These are phyloP conservation scores for Dioscorea alata DNA, from an alignment of 106 monocot genomes.

Conservation along the genomic window DNA sequence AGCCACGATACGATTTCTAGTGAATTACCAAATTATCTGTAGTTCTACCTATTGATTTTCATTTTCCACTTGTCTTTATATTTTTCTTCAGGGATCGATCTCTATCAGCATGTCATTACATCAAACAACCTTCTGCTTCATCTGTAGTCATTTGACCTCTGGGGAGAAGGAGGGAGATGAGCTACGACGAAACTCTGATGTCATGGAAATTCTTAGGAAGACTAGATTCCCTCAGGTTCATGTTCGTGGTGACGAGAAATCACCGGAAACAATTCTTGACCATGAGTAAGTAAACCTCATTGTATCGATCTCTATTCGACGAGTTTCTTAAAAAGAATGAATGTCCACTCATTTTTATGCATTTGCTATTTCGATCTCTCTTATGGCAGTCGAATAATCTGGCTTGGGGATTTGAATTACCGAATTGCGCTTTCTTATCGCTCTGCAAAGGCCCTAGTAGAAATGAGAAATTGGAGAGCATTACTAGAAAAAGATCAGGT, in stretches of 20 bases:
- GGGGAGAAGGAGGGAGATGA: constrained; percentile 80
- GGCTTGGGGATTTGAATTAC: constrained; percentile 39
- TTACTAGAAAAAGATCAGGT: constrained; percentile 54
- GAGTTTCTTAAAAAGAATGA: not conserved
- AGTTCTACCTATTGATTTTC: not conserved
- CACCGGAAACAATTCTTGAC: constrained; percentile 64
- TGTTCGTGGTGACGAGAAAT: constrained; percentile 33
- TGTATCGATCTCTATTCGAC: not conserved
- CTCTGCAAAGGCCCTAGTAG: constrained; percentile 38
- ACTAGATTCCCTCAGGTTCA: constrained; percentile 63
- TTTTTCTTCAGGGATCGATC: constrained; percentile 54
- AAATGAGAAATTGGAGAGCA: constrained; percentile 48
- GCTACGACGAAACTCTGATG: constrained; percentile 72
- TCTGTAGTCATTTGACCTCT: constrained; percentile 72
- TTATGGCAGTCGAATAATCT: constrained; percentile 13
- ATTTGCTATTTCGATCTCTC: not conserved
- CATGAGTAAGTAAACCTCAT: constrained; percentile 47
- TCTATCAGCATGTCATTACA: constrained; percentile 80
- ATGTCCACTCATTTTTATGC: not conserved
- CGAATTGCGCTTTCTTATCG: constrained; percentile 53
- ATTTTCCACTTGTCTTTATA: no score
- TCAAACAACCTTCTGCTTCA: constrained; percentile 79
- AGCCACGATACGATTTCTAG: not conserved
- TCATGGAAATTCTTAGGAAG: constrained; percentile 68
- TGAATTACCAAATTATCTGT: not conserved